These are phyloP conservation scores for Claviceps arundinis DNA, from an alignment of 2,329 filamentous ascomycete species.

Conservation along the genomic window DNA sequence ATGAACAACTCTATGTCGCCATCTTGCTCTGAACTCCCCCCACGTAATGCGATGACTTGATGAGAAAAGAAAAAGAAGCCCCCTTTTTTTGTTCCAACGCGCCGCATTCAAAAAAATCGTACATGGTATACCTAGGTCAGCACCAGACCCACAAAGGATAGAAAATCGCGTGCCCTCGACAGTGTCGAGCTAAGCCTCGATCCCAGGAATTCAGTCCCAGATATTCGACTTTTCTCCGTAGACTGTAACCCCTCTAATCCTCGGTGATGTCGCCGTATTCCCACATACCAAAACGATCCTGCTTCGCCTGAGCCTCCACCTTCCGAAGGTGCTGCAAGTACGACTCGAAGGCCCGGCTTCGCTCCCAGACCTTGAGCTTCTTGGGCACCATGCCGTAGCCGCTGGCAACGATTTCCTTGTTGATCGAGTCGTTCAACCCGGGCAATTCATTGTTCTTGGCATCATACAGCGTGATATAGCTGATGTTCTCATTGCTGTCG, in stretches of 20 bases:
- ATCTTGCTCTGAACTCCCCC: background rate
- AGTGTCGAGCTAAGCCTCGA: too few species aligned
- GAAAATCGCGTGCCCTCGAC: background rate
- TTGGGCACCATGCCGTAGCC: conserved; percentile 83
- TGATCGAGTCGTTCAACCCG: conserved; percentile 65
- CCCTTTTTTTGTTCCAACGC: background rate
- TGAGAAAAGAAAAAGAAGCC: background rate
- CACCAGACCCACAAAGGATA: background rate
- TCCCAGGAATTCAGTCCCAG: too few species aligned
- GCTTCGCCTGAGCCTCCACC: conserved; percentile 67
- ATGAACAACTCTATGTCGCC: background rate
- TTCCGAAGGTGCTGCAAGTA: conserved; percentile 60
- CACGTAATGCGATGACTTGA: background rate
- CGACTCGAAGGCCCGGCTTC: conserved; percentile 52
- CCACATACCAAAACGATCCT: conserved; percentile 77
- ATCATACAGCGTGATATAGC: conserved; percentile 83
- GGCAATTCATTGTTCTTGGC: conserved; percentile 44
- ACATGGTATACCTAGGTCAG: background rate
- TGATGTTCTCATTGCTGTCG: conserved; percentile 62
- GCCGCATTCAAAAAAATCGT: background rate
- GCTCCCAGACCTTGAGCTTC: conserved; percentile 88
- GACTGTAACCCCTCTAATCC: conserved; percentile 40
- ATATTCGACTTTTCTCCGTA: too few species aligned
- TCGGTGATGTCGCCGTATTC: conserved; percentile 96
- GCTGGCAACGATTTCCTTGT: conserved; percentile 71